phyloP scores from a whole-genome alignment of 2,329 filamentous ascomycete species.

The Ceratocystis albifundus region DNA sequence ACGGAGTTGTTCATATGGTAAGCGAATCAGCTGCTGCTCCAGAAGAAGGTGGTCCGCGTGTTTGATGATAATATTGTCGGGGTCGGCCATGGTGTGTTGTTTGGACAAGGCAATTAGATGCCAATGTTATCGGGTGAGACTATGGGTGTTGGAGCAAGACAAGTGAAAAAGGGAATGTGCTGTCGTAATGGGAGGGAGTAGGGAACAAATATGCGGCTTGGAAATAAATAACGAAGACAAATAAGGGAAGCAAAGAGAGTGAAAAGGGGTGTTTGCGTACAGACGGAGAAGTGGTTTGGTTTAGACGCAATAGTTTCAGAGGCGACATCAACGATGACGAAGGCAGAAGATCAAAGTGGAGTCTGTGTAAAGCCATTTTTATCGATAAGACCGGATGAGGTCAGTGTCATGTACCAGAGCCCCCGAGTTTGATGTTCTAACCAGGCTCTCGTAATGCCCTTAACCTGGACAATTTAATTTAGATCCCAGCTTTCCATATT shows the following conservation, averaged over 20 bases:
- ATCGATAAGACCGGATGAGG: conserved; percentile 1
- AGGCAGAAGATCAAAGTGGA: conserved; percentile 1
- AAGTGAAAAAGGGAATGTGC: background rate
- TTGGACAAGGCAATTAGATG: background rate
- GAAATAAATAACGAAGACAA: background rate
- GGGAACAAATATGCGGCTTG: background rate
- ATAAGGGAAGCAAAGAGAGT: background rate
- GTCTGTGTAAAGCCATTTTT: background rate
- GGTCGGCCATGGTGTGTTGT: conserved; percentile 43
- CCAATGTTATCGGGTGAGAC: background rate
- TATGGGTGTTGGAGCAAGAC: background rate
- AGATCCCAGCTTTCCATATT: too few relatives aligned
- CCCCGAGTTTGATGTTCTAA: background rate
- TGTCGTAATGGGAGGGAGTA: background rate
- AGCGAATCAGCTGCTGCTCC: conserved; percentile 84
- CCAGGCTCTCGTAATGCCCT: background rate
- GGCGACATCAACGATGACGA: background rate
- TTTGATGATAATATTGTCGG: conserved; percentile 55
- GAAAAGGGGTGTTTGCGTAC: background rate
- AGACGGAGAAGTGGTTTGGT: too few relatives aligned
- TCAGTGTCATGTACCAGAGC: background rate
- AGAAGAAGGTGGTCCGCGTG: conserved; percentile 66
- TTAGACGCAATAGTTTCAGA: background rate
- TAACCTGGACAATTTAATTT: too few relatives aligned
- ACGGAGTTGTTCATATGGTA: conserved; percentile 83